Evolutionary conservation across 805 yeast species (phyloP).

Genomic region (Clavispora fructus): DNA sequence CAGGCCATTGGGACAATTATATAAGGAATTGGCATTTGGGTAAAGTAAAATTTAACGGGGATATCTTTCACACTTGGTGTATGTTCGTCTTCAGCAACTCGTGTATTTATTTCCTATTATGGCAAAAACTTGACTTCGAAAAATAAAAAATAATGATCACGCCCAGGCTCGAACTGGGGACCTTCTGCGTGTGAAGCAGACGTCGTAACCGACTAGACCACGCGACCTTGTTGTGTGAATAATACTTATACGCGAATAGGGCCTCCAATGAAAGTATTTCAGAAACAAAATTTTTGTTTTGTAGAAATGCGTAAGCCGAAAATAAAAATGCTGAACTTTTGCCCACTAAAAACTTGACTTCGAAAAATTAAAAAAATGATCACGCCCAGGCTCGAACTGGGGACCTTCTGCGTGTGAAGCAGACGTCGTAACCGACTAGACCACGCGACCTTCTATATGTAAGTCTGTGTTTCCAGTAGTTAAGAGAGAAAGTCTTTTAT

Average conservation of each 20-base stretch:
- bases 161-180: conserved; percentile 21
- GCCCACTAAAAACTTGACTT: background rate
- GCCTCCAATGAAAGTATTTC: too few relatives aligned
- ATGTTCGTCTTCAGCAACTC: too few relatives aligned
- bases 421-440: conserved; percentile 19
- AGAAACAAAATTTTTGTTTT: too few relatives aligned
- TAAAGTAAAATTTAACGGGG: too few relatives aligned
- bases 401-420: conserved; percentile 21
- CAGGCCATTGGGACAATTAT: too few relatives aligned
- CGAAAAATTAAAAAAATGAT: conserved; percentile 9
- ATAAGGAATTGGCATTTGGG: too few relatives aligned
- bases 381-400: conserved; percentile 21
- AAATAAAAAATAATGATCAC: conserved; percentile 9
- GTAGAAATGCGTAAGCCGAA: too few relatives aligned
- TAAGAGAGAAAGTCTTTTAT: too few relatives aligned
- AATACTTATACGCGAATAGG: too few relatives aligned
- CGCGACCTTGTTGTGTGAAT: background rate
- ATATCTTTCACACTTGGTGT: too few relatives aligned
- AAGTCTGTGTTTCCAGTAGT: too few relatives aligned
- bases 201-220: conserved; percentile 13
- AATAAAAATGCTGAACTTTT: background rate
- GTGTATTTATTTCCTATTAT: background rate
- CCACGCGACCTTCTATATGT: conserved; percentile 15
- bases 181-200: conserved; percentile 20
- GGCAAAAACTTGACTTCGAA: background rate